phyloP scores from a whole-genome alignment of 129 eudicot genomes.

The Flaveria linearis region DNA sequence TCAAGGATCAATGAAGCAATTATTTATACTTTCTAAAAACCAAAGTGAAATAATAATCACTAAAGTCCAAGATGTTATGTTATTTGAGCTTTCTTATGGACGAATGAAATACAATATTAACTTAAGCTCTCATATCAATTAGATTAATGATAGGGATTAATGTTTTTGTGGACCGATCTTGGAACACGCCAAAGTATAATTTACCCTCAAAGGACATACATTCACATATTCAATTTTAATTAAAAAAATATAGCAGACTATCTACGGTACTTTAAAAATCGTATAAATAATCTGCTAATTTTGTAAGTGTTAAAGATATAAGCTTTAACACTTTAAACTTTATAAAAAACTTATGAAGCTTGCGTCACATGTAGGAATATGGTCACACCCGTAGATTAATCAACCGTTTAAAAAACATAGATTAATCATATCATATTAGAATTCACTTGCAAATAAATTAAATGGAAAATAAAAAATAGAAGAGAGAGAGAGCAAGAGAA shows the following conservation, averaged over 20 bases:
- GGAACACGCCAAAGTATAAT: background rate
- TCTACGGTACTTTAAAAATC: background rate
- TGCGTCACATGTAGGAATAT: background rate
- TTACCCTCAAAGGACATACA: background rate
- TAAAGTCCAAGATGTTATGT: background rate
- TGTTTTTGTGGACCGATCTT: background rate
- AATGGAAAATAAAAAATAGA: background rate
- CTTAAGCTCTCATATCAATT: background rate
- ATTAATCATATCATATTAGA: constrained; percentile 16
- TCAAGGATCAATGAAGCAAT: background rate
- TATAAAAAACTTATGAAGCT: constrained; percentile 15
- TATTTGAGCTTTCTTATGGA: background rate
- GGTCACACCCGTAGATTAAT: background rate
- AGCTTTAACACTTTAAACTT: background rate
- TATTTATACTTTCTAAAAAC: background rate
- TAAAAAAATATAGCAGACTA: too few relatives aligned
- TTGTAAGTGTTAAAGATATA: background rate
- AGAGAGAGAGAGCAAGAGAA: constrained; percentile 4
- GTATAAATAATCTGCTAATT: background rate
- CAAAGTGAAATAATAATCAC: background rate
- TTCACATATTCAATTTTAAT: background rate
- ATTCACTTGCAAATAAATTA: constrained; percentile 13
- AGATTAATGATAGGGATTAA: background rate
- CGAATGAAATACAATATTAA: background rate
- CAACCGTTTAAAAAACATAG: background rate